Conservation (phyloP, 345 rosid species). For the Carallia brachiata region DNA sequence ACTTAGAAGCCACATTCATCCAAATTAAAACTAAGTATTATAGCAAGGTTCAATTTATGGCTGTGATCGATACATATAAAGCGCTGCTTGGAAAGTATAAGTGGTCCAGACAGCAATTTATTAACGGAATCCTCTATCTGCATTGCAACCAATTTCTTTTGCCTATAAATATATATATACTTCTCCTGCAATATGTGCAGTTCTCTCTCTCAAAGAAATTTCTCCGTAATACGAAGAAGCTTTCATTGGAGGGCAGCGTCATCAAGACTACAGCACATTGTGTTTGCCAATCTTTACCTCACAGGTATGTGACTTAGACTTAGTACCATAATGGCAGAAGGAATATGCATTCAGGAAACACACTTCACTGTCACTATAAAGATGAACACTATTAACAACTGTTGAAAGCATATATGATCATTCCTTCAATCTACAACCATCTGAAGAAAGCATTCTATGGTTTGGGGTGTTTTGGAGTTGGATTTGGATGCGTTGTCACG, state of each 20-base stretch:
- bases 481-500: constrained; percentile 57
- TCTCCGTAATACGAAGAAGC: not conserved
- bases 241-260: not conserved
- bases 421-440: not conserved
- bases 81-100: constrained; percentile 39
- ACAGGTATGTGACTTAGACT: not conserved
- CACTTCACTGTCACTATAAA: not conserved
- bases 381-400: too few relatives aligned
- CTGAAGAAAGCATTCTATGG: constrained; percentile 24
- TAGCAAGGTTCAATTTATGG: constrained; percentile 32
- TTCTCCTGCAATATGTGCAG: too few relatives aligned
- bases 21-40: constrained; percentile 43
- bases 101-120: constrained; percentile 47
- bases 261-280: not conserved
- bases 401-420: not conserved
- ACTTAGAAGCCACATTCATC: constrained; percentile 35
- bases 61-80: constrained; percentile 30
- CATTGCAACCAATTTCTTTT: constrained; percentile 22
- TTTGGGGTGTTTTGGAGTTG: constrained; percentile 56
- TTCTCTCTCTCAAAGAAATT: too few relatives aligned
- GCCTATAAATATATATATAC: too few relatives aligned
- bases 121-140: constrained; percentile 49
- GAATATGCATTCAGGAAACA: not conserved
- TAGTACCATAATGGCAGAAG: not conserved
- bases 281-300: not conserved